A percentile compares a stretch with the other conserved stretches of the same genome.
Evolutionary conservation across 192 early-diverging fungal genomes (phyloP).

Genomic region (Lobulomyces angularis): DNA sequence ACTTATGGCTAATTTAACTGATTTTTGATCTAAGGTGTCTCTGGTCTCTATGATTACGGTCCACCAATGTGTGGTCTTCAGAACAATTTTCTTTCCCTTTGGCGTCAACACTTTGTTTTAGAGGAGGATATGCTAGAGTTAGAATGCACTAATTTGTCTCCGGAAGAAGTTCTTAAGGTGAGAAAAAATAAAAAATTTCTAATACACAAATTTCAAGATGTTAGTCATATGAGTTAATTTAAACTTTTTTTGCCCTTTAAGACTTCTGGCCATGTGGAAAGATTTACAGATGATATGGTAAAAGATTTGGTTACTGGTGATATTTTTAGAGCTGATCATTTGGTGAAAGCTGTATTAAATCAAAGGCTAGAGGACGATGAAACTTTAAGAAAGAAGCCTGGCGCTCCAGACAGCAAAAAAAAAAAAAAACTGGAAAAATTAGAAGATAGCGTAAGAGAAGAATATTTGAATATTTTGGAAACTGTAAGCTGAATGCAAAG

Average conservation of each 20-base stretch:
- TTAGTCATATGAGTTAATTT: too few species aligned
- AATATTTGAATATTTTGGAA: slow-evolving; percentile 81
- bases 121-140: slow-evolving; percentile 99
- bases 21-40: slow-evolving; percentile 50
- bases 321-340: slow-evolving; percentile 93
- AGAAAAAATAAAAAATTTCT: too few species aligned
- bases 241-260: too few species aligned
- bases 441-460: slow-evolving; percentile 38
- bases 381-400: slow-evolving; percentile 11
- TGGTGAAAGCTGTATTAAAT: slow-evolving; percentile 86
- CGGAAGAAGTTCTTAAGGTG: slow-evolving; percentile 76
- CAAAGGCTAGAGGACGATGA: slow-evolving; percentile 79
- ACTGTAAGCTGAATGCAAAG: slow-evolving; percentile 28
- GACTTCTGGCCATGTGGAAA: slow-evolving; percentile 98
- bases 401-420: slow-evolving; percentile 13
- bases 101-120: slow-evolving; percentile 94
- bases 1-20: slow-evolving; percentile 5
- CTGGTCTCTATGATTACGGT: slow-evolving; percentile 96
- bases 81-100: slow-evolving; percentile 75
- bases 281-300: slow-evolving; percentile 98
- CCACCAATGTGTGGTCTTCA: slow-evolving; percentile 87
- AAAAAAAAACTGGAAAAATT: slow-evolving; percentile 43
- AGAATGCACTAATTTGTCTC: slow-evolving; percentile 96
- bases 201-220: too few species aligned
- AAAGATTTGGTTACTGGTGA: slow-evolving; percentile 83